Evolutionary conservation across 2,329 filamentous ascomycete species (phyloP), one percentile per base, ranked within the genome.

Genomic region (Alternaria solani): DNA sequence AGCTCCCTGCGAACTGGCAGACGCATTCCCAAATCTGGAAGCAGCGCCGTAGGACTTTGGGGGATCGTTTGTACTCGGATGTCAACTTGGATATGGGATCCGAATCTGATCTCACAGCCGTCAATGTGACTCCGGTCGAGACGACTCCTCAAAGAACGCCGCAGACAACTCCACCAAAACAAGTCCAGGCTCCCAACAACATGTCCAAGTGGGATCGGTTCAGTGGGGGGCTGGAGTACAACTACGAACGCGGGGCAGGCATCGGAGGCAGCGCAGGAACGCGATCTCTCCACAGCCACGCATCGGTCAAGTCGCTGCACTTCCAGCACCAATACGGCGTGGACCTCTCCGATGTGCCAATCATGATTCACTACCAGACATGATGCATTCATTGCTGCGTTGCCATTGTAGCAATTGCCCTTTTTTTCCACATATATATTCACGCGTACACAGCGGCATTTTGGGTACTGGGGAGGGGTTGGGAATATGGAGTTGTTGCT

Each of bases 211-310:
- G 64, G 55, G 78, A 73, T 51, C 76, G 78, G 4, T 80, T 77
- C 63, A 71, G 73, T 52, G 78, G 79, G 47, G 78, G 78, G 9
- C 64, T 77, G 38, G 67, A 67, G 8, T 77, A 75, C 57, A 73
- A 74, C 26, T 79, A 79, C 62, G 75, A 78, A 55, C 71, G 63
- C 47, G 74, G 69, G 23, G 67, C 66, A 20, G 75, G 75, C 6
- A 63, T 79, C 14, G 71, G 76, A 57, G 78, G 77, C 55, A 78
- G 75, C 65, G 75, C 74, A 38, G 77, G 78, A 9, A 78, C 74
- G 12, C 66, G 78, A 38, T 65, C 70, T 43, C 59, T 70, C 51
- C 70, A 77, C 60, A 76, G 69, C 41, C 60, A 61, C 30, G 71
- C 73, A 8, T 73, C 69, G 59, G 62, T 67, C 28, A 75, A 74